Conservation (phyloP, 2,329 filamentous ascomycete genomes). For the Aciculosporium take region DNA sequence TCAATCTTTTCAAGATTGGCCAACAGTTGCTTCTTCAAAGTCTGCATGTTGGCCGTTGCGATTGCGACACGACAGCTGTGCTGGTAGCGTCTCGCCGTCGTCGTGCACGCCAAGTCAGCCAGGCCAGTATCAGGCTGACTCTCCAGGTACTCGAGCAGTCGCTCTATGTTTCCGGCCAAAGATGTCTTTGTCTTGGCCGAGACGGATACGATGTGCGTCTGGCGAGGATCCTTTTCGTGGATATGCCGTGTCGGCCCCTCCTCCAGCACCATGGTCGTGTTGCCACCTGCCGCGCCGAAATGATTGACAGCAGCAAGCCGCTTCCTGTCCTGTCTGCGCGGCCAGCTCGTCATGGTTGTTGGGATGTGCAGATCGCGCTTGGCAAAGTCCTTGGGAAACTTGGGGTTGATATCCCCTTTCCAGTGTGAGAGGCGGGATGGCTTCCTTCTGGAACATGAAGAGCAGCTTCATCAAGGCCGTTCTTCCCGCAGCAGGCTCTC, state of each 20-base stretch:
- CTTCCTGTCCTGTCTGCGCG: conserved; percentile 26
- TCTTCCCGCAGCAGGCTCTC: conserved; percentile 46
- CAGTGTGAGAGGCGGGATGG: conserved; percentile 51
- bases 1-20: background rate
- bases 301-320: conserved; percentile 48
- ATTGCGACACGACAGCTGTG: conserved; percentile 42
- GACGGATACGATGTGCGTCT: conserved; percentile 44
- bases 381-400: conserved; percentile 41
- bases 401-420: conserved; percentile 49
- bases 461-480: conserved; percentile 51
- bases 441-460: conserved; percentile 47
- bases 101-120: conserved; percentile 50
- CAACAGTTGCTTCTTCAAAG: background rate
- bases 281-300: conserved; percentile 58
- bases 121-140: conserved; percentile 34
- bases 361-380: conserved; percentile 46
- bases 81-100: conserved; percentile 50
- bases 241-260: conserved; percentile 35
- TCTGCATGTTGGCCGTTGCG: conserved; percentile 13
- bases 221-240: conserved; percentile 35
- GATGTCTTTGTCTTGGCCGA: conserved; percentile 40
- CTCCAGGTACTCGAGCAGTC: conserved; percentile 39
- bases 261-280: conserved; percentile 52
- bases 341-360: conserved; percentile 35
- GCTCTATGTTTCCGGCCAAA: conserved; percentile 43